Percentiles rank a stretch among this genome's conserved stretches.
These are phyloP conservation scores for Cucumis hystrix DNA, from an alignment of 306 rosid genomes.

Conservation along the genomic window DNA sequence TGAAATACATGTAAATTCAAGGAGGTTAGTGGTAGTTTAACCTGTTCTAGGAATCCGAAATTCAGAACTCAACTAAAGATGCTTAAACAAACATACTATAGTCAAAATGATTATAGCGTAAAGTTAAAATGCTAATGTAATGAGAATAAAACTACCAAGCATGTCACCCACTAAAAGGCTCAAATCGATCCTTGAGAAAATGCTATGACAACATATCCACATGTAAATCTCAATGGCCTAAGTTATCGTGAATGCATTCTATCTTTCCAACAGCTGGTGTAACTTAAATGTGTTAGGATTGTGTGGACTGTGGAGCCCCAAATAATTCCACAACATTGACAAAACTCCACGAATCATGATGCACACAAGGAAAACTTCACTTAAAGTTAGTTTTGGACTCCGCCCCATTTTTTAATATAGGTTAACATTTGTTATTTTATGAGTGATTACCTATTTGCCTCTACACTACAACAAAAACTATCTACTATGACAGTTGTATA, in stretches of 20 bases:
- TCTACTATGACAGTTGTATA: too few relatives aligned
- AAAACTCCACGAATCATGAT: too few relatives aligned
- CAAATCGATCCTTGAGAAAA: neutral
- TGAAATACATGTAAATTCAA: conserved; percentile 33
- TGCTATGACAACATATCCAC: neutral
- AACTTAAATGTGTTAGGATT: neutral
- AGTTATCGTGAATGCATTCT: neutral
- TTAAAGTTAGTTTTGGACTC: too few relatives aligned
- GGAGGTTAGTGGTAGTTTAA: conserved; percentile 25
- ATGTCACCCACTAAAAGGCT: neutral
- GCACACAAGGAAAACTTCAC: too few relatives aligned
- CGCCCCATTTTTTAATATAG: too few relatives aligned
- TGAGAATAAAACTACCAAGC: neutral
- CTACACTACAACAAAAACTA: too few relatives aligned
- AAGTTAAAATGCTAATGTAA: neutral
- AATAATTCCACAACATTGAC: too few relatives aligned
- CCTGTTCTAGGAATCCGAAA: neutral
- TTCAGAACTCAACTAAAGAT: neutral
- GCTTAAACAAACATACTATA: neutral
- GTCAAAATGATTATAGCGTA: neutral
- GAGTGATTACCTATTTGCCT: too few relatives aligned
- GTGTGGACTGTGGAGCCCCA: too few relatives aligned
- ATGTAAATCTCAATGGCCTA: neutral
- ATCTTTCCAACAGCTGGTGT: neutral
- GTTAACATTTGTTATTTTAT: too few relatives aligned